Evolutionary conservation across 2,329 filamentous ascomycete species (phyloP), one percentile per base, ranked within the genome.

Genomic region (Emergomyces orientalis): DNA sequence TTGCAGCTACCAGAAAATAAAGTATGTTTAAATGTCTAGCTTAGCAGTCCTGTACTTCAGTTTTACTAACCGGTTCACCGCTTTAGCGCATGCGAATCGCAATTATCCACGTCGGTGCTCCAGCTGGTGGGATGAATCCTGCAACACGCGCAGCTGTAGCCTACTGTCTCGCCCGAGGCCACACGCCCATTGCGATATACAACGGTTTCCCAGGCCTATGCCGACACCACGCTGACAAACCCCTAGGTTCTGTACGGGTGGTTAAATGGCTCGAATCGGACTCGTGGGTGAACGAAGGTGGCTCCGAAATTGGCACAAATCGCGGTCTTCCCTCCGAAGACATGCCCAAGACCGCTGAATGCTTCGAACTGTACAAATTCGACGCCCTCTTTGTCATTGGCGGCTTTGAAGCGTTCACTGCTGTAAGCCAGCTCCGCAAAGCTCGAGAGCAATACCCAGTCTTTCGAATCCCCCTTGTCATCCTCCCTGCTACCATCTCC

Each of bases 261-360:
- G 89, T 97, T 64, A 81, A 88, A 68, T 99, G 94, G 94, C 84
- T 97, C 25, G 94, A 97, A 72, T 91, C 95, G 5, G 93, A 97
- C 73, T 82, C 86, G 65, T 99, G 94, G 94, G 91, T 93, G 17
- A 96, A 91, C 78, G 93, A 91, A 78, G 94, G 94, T 73, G 94
- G 94, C 65, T 97, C 92, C 1, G 94, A 99, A 75, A 97, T 99
- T 71, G 94, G 94, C 69, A 99, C 93, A 32, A 99, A 99, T 81
- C 89, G 94, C 70, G 91, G 91, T 71, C 84, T 97, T 39, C 94
- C 94, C 6, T 86, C 85, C 25, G 92, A 96, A 71, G 92, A 95
- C 69, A 88, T 97, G 76, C 87, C 89, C 69, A 85, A 83, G 55
- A 89, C 94, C 32, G 92, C 93, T 41, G 84, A 86, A 69, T 87